Evolutionary conservation across 202 grass and related monocot genomes (phyloP).

Genomic region (Bolboschoenoplectus hybrid): DNA sequence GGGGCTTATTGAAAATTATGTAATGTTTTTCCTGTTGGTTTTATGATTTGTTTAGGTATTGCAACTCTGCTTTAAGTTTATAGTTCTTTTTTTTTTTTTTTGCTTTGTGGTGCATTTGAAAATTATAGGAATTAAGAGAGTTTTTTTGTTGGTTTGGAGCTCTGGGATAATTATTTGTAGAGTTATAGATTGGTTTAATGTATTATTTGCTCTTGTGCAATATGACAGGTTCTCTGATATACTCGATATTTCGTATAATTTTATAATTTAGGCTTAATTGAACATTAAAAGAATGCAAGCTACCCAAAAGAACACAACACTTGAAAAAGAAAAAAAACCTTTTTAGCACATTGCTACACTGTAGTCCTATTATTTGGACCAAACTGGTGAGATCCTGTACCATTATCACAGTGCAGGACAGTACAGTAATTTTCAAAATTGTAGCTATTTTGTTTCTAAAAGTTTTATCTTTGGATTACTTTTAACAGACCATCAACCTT

Average conservation of each 20-base stretch:
- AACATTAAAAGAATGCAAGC: background rate
- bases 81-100: conserved; percentile 9
- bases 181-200: background rate
- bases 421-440: background rate
- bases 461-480: conserved; percentile 2
- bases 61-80: background rate
- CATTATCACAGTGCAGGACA: background rate
- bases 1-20: background rate
- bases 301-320: background rate
- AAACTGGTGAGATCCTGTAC: background rate
- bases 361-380: background rate
- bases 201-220: background rate
- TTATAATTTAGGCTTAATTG: background rate
- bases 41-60: background rate
- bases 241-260: background rate
- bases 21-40: background rate
- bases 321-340: background rate
- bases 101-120: background rate
- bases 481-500: background rate
- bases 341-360: background rate
- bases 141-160: background rate
- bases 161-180: background rate
- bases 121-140: conserved; percentile 8
- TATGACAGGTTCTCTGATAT: background rate
- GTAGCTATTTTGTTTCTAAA: background rate